phyloP scores from a whole-genome alignment of 805 yeast genomes.

The Candida stauntonica region DNA sequence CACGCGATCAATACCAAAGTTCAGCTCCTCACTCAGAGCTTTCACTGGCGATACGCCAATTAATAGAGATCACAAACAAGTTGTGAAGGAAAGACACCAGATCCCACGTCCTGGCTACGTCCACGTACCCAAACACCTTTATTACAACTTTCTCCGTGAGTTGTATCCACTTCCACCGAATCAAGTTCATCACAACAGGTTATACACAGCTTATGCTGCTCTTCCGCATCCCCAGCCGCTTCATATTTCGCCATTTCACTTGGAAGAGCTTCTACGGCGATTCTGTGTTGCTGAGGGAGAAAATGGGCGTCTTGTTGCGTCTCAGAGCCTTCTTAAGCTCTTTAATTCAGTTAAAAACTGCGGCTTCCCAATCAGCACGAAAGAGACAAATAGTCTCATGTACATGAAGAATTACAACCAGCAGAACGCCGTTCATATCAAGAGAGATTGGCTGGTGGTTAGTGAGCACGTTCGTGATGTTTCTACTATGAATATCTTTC shows the following conservation, averaged over 20 bases:
- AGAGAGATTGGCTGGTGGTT: constrained; percentile 7
- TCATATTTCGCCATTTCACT: constrained; percentile 26
- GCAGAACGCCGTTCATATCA: constrained; percentile 3
- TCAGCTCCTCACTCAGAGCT: neutral
- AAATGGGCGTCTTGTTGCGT: constrained; percentile 5
- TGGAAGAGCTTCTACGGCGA: constrained; percentile 28
- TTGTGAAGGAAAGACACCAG: constrained; percentile 1
- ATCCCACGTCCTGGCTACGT: constrained; percentile 13
- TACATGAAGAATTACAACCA: constrained; percentile 16
- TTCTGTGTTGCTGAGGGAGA: constrained; percentile 17
- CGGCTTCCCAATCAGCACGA: constrained; percentile 28
- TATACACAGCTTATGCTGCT: constrained; percentile 23
- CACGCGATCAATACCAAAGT: neutral
- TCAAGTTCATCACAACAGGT: constrained; percentile 9
- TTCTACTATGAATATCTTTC: constrained; percentile 27
- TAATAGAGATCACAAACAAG: constrained; percentile 3
- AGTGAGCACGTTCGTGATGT: constrained; percentile 7
- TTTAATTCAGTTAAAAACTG: constrained; percentile 24
- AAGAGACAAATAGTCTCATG: constrained; percentile 28
- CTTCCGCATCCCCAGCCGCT: constrained; percentile 33
- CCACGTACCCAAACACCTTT: constrained; percentile 6
- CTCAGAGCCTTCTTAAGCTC: neutral
- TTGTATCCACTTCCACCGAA: constrained; percentile 15
- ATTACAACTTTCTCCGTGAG: constrained; percentile 21
- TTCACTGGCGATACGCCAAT: constrained; percentile 9